Base-by-base conservation (phyloP, 257 asterid genomes). In the Fraxinus quadrangulata region DNA sequence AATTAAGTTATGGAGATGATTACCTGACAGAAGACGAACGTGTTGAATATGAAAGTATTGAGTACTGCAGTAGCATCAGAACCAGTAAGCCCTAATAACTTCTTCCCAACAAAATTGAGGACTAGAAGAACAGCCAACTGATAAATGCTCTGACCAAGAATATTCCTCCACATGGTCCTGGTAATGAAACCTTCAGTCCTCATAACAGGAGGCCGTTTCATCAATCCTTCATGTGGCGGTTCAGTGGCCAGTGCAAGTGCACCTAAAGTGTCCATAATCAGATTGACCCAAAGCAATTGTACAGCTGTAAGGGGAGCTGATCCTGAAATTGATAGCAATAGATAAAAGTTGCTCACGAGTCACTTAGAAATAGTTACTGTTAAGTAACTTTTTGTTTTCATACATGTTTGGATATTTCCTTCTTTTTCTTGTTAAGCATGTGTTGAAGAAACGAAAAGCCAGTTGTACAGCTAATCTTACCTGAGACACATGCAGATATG, bases 1-100 rank as follows among this genome's bases (percentile, higher is more conserved):
- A 31, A 71, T 26, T 17, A 23, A 16, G 16, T 28, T 28, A 47
- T 5, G 80, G 7, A 71, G 14, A 59, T 2, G 66, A 10, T 67
- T 87, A 96, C 98, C 99, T 96, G 99, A 78, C 99, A 96, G 80
- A 96, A 93, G 76, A 93, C 99, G 21, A 96, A 93, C 84, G 98
- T 93, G 80, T 96, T 96, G 91, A 93, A 96, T 84, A 96, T 92
- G 87, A 96, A 96, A 13, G 99, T 96, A 81, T 92, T 93, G 82
- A 83, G 79, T n/a, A 91, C 82, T 66, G 24, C 81, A 21, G 90
- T 86, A 74, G 97, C 84, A 81, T 92, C 85, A 79, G 98, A 85
- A 56, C 95, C 97, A 21, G 74, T 71, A 40, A 96, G 91, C 51
- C 88, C 83, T 82, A 96, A 81, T 51, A 93, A 80, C 67, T 86